Evolutionary conservation across 2,329 filamentous ascomycete species (phyloP), one percentile per base, ranked within the genome.

Genomic region (Periconia macrospinosa): DNA sequence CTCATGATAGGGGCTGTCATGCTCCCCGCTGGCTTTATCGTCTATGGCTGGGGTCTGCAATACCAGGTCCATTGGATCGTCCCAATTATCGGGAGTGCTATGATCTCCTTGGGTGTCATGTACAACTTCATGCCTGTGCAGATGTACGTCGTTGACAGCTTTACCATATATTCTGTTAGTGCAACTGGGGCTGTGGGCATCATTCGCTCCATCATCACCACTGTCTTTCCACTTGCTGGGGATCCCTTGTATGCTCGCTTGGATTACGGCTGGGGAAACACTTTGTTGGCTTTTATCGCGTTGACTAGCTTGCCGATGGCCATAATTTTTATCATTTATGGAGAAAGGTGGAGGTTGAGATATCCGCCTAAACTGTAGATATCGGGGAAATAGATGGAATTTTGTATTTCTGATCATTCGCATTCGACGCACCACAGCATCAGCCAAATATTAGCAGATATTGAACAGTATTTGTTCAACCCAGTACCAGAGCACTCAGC

Each of bases 111-210:
- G 7, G 50, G 50, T 17, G 41, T 41, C 33, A 52, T 52, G 50
- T 52, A 37, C 27, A 52, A 30, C 30, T 52, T 30, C 20, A 14
- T 52, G 20, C 50, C 50, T 9, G 56, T 73, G 33, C 68, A 66
- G 59, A 62, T 47, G 50, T 76, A 75, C 51, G 58, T 76, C 6
- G 69, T 76, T 15, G 74, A 76, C 52, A 61, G 67, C 1, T 76
- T 74, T 54, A 70, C 67, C n/a, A 50, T 65, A 20, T 73, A 70
- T 49, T 69, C 72, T 2, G 74, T 73, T 10, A 69, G 63, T 42
- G 74, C 73, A 0, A 58, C 74, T 57, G 71, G 65, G 5, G 70
- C 72, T 3, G 60, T 70, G 10, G 66, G 72, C 10, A 67, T 76
- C 9, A 59, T 71, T 19, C 59, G 74, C 15, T 72, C 66, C 49